phyloP scores from a whole-genome alignment of 441 rosid species.

The Macaranga tanarius region DNA sequence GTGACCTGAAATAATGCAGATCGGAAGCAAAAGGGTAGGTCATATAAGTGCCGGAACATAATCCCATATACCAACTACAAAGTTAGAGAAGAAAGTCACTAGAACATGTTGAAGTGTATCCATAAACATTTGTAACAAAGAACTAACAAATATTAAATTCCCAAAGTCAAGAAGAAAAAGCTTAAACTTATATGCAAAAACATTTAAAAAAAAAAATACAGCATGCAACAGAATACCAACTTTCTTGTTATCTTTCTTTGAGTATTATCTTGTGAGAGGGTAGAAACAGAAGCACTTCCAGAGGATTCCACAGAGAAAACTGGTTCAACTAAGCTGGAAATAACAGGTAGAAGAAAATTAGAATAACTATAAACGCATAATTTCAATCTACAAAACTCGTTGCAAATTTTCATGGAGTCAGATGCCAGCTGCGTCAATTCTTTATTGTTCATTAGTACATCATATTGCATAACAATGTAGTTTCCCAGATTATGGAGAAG shows the following conservation, averaged over 20 bases:
- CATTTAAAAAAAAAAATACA: slow-evolving; percentile 9
- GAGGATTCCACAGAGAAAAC: slow-evolving; percentile 29
- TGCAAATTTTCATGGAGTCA: background rate
- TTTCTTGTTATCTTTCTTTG: slow-evolving; percentile 47
- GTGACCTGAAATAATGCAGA: slow-evolving; percentile 44
- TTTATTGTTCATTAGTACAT: background rate
- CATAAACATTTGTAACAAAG: slow-evolving; percentile 28
- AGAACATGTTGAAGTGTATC: background rate
- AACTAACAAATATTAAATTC: slow-evolving; percentile 15
- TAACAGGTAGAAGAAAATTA: slow-evolving; percentile 4
- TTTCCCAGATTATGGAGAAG: background rate
- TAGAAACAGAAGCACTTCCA: slow-evolving; percentile 40
- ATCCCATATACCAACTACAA: background rate
- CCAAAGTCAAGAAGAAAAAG: background rate
- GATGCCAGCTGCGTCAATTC: background rate
- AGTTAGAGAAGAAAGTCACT: background rate
- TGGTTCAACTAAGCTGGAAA: slow-evolving; percentile 29
- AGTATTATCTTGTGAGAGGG: slow-evolving; percentile 40
- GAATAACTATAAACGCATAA: background rate
- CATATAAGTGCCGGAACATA: background rate
- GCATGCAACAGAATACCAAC: slow-evolving; percentile 39
- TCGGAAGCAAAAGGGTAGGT: background rate
- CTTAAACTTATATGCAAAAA: background rate
- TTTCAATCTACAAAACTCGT: background rate
- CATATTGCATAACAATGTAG: background rate